Conservation (phyloP, 495 filamentous ascomycete genomes). For the Talaromyces nanjingensis region DNA sequence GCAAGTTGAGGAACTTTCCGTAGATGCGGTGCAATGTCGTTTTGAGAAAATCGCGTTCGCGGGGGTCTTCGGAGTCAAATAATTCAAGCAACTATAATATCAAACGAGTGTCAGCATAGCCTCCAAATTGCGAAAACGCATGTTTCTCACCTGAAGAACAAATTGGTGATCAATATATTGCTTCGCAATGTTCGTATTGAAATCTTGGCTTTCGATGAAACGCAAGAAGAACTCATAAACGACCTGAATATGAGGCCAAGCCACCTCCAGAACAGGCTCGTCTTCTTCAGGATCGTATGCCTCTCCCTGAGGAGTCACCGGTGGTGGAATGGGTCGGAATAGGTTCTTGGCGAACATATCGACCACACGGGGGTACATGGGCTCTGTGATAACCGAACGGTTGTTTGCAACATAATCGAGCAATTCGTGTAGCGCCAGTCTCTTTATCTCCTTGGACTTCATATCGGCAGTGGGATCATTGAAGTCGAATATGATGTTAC, state of each 20-base stretch:
- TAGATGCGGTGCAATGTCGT: conserved; percentile 98
- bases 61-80: conserved; percentile 97
- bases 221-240: conserved; percentile 99
- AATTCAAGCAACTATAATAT: conserved; percentile 71
- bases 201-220: conserved; percentile 99
- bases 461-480: conserved; percentile 97
- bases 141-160: conserved; percentile 68
- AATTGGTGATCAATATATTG: conserved; percentile 97
- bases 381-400: conserved; percentile 93
- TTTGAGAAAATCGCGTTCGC: conserved; percentile 96
- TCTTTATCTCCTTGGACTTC: conserved; percentile 99
- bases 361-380: conserved; percentile 97
- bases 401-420: conserved; percentile 99
- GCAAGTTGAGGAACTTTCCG: conserved; percentile 95
- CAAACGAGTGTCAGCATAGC: conserved; percentile 8
- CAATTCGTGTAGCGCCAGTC: conserved; percentile 90
- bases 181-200: conserved; percentile 99
- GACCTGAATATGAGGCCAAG: conserved; percentile 98
- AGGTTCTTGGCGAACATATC: conserved; percentile 99
- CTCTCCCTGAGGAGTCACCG: conserved; percentile 95
- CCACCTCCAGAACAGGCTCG: conserved; percentile 95
- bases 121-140: not conserved
- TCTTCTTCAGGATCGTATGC: conserved; percentile 99
- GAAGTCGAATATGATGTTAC: conserved; percentile 99
- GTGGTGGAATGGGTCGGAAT: conserved; percentile 93